Conservation (phyloP, 495 filamentous ascomycete genomes). For the Aspergillus sclerotioniger region DNA sequence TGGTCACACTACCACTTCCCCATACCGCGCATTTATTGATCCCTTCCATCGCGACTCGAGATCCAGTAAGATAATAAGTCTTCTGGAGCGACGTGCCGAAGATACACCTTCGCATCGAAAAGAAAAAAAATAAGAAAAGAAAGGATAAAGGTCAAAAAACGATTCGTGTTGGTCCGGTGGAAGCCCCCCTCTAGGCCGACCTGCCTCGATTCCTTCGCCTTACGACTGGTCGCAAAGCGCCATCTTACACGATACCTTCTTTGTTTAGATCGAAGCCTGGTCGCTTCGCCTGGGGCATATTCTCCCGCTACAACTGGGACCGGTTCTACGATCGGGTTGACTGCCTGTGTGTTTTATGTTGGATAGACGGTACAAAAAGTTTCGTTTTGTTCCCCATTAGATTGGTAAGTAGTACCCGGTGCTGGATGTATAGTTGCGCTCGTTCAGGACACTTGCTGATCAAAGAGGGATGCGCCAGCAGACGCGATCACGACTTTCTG, state of each 20-base stretch:
- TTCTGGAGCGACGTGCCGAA: constrained; percentile 13
- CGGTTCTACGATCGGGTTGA: constrained; percentile 20
- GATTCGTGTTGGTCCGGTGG: constrained; percentile 6
- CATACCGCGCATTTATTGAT: constrained; percentile 24
- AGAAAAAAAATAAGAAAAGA: constrained; percentile 16
- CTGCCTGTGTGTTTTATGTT: constrained; percentile 19
- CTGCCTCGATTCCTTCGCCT: constrained; percentile 12
- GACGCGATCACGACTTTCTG: constrained; percentile 30
- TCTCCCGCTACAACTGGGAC: constrained; percentile 10
- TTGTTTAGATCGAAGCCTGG: constrained; percentile 31
- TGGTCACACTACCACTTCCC: constrained; percentile 38
- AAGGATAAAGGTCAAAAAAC: constrained; percentile 8
- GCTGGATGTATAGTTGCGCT: neutral
- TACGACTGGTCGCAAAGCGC: constrained; percentile 19
- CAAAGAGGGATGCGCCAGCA: constrained; percentile 10
- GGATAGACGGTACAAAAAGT: constrained; percentile 29
- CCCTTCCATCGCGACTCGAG: constrained; percentile 17
- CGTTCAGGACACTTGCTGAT: constrained; percentile 6
- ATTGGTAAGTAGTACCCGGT: constrained; percentile 23
- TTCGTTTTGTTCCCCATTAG: constrained; percentile 22
- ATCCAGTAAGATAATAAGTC: constrained; percentile 15
- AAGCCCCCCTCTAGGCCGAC: constrained; percentile 11
- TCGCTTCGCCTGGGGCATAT: constrained; percentile 29
- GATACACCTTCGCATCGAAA: constrained; percentile 1
- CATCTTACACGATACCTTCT: constrained; percentile 10